Conservation (phyloP, 805 yeast species). For the Maudiozyma bulderi region DNA sequence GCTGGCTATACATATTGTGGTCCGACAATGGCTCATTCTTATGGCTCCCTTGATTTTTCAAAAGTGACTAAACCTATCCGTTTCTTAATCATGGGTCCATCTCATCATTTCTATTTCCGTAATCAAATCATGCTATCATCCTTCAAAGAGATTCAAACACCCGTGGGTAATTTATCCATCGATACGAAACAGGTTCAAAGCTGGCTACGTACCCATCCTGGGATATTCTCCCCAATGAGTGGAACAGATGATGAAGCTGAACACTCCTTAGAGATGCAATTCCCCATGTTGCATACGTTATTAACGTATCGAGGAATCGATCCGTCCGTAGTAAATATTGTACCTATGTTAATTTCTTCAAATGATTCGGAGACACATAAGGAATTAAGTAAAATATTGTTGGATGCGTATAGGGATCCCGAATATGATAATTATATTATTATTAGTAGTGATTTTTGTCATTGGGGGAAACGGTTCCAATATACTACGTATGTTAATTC, state of each 20-base stretch:
- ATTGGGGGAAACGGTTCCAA: slow-evolving; percentile 73
- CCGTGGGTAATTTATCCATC: slow-evolving; percentile 71
- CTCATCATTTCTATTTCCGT: slow-evolving; percentile 77
- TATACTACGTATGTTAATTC: slow-evolving; percentile 43
- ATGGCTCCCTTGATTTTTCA: slow-evolving; percentile 53
- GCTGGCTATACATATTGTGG: slow-evolving; percentile 91
- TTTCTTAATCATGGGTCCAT: slow-evolving; percentile 81
- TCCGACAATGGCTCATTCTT: slow-evolving; percentile 64
- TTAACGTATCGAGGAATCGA: slow-evolving; percentile 34
- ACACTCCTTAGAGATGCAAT: slow-evolving; percentile 92
- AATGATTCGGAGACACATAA: slow-evolving; percentile 37
- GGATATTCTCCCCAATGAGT: slow-evolving; percentile 31
- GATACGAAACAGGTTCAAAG: background rate
- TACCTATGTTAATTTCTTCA: slow-evolving; percentile 76
- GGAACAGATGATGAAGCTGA: slow-evolving; percentile 64
- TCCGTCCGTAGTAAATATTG: slow-evolving; percentile 34
- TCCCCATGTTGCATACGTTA: slow-evolving; percentile 50
- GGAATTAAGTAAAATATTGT: slow-evolving; percentile 39
- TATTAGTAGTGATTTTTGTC: slow-evolving; percentile 87
- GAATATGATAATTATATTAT: slow-evolving; percentile 57
- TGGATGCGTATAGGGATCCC: slow-evolving; percentile 45
- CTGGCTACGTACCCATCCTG: background rate
- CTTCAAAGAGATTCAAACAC: slow-evolving; percentile 60
- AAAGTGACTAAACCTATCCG: slow-evolving; percentile 33
- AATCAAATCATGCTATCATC: slow-evolving; percentile 46